These are phyloP conservation scores for Fusarium compactum DNA, from an alignment of 2,329 filamentous ascomycete genomes.

Conservation along the genomic window DNA sequence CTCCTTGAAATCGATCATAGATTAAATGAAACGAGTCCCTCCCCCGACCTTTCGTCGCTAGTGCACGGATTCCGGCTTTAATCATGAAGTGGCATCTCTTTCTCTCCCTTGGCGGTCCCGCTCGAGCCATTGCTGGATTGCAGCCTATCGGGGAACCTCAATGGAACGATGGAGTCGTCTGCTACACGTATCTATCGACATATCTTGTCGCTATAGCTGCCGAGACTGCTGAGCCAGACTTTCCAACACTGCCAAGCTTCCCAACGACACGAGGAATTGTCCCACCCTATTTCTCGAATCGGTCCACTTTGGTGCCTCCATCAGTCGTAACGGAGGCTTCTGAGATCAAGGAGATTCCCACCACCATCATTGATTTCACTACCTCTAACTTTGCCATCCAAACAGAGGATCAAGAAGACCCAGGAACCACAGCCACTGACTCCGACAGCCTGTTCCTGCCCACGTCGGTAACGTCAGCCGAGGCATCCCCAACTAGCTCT, in stretches of 20 bases:
- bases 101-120: background rate
- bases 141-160: background rate
- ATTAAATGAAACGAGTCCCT: no score
- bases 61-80: background rate
- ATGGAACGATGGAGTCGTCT: background rate
- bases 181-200: background rate
- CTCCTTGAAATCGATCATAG: no score
- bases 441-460: background rate
- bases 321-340: background rate
- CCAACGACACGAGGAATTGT: background rate
- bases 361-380: background rate
- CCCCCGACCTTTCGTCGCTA: rapidly evolving
- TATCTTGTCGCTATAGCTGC: background rate
- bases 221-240: background rate
- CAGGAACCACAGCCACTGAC: rapidly evolving
- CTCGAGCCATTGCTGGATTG: background rate
- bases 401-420: rapidly evolving
- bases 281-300: background rate
- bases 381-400: background rate
- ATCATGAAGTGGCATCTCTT: background rate
- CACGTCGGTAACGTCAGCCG: background rate
- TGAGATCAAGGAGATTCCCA: background rate
- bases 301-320: background rate
- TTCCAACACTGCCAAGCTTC: background rate
- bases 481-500: background rate